A percentile compares a stretch with the other conserved stretches of the same genome.
Evolutionary conservation across 2,329 filamentous ascomycete genomes (phyloP).

Genomic region (Parastagonospora avenae): DNA sequence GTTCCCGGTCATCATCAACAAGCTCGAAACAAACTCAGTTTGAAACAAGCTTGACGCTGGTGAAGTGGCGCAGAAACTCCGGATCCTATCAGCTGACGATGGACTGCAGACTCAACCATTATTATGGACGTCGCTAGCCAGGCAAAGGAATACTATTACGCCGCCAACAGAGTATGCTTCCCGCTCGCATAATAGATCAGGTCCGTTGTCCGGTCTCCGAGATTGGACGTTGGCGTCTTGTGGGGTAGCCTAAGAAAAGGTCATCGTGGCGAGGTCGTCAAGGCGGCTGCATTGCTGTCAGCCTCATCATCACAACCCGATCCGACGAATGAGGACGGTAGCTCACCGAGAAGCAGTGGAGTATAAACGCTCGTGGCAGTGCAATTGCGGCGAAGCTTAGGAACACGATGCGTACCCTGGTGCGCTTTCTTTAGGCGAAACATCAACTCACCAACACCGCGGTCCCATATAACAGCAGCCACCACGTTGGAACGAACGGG

Average conservation of each 20-base stretch:
- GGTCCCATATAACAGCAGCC: no score
- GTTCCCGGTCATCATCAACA: constrained; percentile 8
- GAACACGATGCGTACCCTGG: not conserved
- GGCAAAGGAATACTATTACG: constrained; percentile 7
- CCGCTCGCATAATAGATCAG: constrained; percentile 3
- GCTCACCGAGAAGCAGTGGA: not conserved
- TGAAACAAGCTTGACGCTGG: constrained; percentile 15
- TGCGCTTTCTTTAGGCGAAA: no score
- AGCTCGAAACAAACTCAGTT: constrained; percentile 10
- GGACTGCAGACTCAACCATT: not conserved
- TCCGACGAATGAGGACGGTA: not conserved
- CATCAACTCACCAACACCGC: no score
- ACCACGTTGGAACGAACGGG: no score
- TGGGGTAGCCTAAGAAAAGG: constrained; percentile 13
- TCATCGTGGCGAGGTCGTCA: constrained; percentile 2
- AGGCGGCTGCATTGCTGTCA: not conserved
- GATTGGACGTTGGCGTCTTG: constrained; percentile 9
- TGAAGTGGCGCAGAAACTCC: constrained; percentile 5
- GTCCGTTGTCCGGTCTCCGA: constrained; percentile 1
- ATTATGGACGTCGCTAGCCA: not conserved
- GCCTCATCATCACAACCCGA: not conserved
- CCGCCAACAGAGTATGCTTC: constrained; percentile 13
- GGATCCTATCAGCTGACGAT: constrained; percentile 10
- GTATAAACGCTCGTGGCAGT: constrained; percentile 13
- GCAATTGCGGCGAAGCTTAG: constrained; percentile 1